These are phyloP conservation scores for Fusarium cyanostomum DNA, from an alignment of 2,329 filamentous ascomycete species.

Conservation along the genomic window DNA sequence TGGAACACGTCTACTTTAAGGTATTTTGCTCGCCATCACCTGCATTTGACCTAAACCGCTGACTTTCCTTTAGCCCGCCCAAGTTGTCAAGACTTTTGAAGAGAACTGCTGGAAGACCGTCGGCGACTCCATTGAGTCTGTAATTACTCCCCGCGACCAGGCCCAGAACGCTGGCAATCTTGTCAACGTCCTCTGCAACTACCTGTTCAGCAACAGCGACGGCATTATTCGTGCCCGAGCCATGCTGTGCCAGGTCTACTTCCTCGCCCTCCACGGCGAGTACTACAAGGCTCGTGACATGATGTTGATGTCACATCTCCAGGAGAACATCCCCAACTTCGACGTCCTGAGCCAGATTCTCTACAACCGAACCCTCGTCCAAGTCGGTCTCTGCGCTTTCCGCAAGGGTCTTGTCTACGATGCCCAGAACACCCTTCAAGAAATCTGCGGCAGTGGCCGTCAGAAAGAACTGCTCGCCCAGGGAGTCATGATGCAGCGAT, in stretches of 20 bases:
- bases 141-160: conserved; percentile 78
- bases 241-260: conserved; percentile 99
- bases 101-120: conserved; percentile 92
- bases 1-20: conserved; percentile 99
- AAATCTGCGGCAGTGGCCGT: conserved; percentile 96
- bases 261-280: conserved; percentile 94
- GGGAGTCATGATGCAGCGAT: conserved; percentile 98
- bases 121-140: conserved; percentile 74
- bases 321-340: conserved; percentile 96
- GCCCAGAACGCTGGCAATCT: conserved; percentile 76
- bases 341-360: conserved; percentile 97
- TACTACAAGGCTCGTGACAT: conserved; percentile 98
- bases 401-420: conserved; percentile 96
- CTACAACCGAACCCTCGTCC: conserved; percentile 97
- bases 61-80: conserved; percentile 70
- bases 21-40: conserved; percentile 76
- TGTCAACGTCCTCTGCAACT: conserved; percentile 89
- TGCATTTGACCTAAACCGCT: conserved; percentile 50
- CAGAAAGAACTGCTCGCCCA: conserved; percentile 98
- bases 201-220: conserved; percentile 93
- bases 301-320: conserved; percentile 99
- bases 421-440: conserved; percentile 95
- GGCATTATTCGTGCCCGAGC: conserved; percentile 95
- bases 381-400: conserved; percentile 98
- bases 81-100: conserved; percentile 93